phyloP scores from a whole-genome alignment of 2,329 filamentous ascomycete genomes.

The Fusarium lyarnte region DNA sequence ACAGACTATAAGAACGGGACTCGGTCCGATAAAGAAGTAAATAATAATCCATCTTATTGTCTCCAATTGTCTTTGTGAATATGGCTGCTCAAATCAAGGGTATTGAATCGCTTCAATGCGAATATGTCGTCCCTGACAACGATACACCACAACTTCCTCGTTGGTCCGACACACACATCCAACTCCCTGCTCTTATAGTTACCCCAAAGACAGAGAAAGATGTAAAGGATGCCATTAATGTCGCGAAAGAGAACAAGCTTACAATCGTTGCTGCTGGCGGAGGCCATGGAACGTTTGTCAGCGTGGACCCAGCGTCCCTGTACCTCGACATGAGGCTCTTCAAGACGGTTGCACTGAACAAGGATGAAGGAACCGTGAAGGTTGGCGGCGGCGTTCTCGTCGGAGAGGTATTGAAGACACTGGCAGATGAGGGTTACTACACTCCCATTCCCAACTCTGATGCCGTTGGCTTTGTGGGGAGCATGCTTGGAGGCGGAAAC shows the following conservation, averaged over 20 bases:
- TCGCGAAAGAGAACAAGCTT: constrained; percentile 44
- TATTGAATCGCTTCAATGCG: constrained; percentile 13
- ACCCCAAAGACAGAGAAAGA: constrained; percentile 44
- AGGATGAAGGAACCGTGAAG: constrained; percentile 34
- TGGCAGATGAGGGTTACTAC: constrained; percentile 45
- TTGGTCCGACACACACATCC: constrained; percentile 47
- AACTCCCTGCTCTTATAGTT: constrained; percentile 41
- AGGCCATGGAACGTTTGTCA: constrained; percentile 44
- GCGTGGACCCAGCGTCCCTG: constrained; percentile 40
- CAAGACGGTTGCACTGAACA: constrained; percentile 43
- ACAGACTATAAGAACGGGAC: background rate
- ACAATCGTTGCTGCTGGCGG: constrained; percentile 44
- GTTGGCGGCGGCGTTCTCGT: constrained; percentile 46
- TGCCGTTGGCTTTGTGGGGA: constrained; percentile 42
- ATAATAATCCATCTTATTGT: accelerated
- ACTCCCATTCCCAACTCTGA: constrained; percentile 44
- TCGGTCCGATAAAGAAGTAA: background rate
- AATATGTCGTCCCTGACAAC: background rate
- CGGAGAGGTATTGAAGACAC: constrained; percentile 39
- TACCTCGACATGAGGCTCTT: constrained; percentile 49
- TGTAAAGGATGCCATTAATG: constrained; percentile 38
- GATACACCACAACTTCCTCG: constrained; percentile 22
- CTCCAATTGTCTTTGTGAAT: background rate
- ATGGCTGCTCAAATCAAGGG: constrained; percentile 10
- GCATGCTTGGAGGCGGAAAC: constrained; percentile 43